These are phyloP conservation scores for Dimargaris cristalligena DNA, from an alignment of 192 early-diverging fungal species.

Conservation along the genomic window DNA sequence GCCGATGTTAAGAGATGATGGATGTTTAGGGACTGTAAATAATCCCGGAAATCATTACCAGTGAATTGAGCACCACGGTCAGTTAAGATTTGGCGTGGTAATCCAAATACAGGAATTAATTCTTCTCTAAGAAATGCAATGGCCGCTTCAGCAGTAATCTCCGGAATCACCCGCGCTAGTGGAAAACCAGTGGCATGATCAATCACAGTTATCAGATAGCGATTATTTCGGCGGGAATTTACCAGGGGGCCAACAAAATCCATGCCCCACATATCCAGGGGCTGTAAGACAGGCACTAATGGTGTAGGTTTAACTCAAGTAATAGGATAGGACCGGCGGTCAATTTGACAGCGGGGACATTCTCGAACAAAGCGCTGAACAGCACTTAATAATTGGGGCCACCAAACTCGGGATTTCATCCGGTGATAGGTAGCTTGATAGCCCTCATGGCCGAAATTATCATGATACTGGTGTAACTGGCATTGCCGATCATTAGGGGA, in stretches of 20 bases:
- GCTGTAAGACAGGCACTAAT: neutral
- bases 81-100: conserved; percentile 11
- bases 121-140: neutral
- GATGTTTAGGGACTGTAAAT: neutral
- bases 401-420: conserved; percentile 4
- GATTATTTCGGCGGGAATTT: neutral
- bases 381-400: neutral
- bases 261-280: neutral
- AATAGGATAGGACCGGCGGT: neutral
- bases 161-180: neutral
- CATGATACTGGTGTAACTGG: neutral
- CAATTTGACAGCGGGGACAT: neutral
- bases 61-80: conserved; percentile 9
- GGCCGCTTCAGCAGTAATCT: too few relatives aligned
- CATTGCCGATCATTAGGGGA: neutral
- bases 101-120: neutral
- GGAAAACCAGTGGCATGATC: conserved; percentile 6
- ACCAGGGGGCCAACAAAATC: neutral
- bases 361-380: neutral
- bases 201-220: neutral
- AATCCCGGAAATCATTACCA: neutral
- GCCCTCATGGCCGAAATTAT: neutral
- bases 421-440: neutral
- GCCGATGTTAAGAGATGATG: conserved; percentile 11
- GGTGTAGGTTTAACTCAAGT: neutral